Conservation (phyloP, 2,329 filamentous ascomycete genomes). For the Cercospora beticola region DNA sequence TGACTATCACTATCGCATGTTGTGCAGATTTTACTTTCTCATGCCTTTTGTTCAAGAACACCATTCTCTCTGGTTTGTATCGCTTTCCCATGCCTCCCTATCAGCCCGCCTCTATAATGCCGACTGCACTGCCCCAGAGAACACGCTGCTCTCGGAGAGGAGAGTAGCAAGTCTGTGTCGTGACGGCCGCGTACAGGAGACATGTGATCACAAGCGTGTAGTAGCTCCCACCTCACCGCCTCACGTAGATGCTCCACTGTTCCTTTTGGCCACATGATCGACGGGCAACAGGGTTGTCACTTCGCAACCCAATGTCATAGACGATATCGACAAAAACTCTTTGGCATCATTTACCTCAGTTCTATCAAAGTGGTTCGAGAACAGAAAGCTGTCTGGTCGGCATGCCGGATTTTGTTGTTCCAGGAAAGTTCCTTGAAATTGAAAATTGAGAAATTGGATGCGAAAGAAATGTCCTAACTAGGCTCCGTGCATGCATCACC, state of each 20-base stretch:
- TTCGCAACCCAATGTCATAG: not conserved
- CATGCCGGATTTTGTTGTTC: not conserved
- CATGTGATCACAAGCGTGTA: not conserved
- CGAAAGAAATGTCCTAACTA: no score
- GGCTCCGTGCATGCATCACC: not conserved
- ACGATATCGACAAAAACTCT: not conserved
- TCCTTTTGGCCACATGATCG: not conserved
- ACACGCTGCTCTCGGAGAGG: not conserved
- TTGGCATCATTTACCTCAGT: not conserved
- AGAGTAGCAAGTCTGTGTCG: not conserved
- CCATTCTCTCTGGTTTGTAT: no score
- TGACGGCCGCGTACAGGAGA: not conserved
- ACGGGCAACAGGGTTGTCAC: not conserved
- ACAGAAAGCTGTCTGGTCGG: not conserved
- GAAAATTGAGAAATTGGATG: no score
- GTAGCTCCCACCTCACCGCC: not conserved
- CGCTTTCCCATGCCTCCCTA: no score
- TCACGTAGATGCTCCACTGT: not conserved
- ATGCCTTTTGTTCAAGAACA: no score
- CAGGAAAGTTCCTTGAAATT: no score
- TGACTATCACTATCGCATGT: not conserved
- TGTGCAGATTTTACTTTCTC: not conserved
- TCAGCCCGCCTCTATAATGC: no score
- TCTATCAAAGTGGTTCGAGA: not conserved
- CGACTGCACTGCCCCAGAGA: not conserved